Evolutionary conservation across 1,284 basidiomycete genomes (phyloP).

Genomic region (Trametes pubescens): DNA sequence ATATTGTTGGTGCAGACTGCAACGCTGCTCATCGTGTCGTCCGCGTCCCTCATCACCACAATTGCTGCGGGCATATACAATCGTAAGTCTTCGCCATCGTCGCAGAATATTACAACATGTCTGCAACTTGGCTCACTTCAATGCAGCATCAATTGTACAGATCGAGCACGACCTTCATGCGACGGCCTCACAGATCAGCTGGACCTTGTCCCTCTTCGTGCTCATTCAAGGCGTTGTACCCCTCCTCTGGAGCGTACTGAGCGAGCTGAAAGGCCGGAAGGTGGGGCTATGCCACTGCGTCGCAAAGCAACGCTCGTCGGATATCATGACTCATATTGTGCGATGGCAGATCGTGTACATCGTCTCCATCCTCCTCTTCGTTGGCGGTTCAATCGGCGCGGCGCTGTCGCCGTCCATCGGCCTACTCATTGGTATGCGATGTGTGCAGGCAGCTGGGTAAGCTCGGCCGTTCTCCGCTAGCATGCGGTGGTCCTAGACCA

Average conservation of each 20-base stretch:
- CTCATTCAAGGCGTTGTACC: slow-evolving; percentile 75
- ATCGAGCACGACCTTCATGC: slow-evolving; percentile 72
- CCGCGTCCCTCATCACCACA: slow-evolving; percentile 71
- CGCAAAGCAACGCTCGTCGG: background rate
- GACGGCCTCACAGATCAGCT: slow-evolving; percentile 71
- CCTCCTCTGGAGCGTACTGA: slow-evolving; percentile 73
- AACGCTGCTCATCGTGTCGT: slow-evolving; percentile 66
- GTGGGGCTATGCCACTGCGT: slow-evolving; percentile 44
- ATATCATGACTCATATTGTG: slow-evolving; percentile 12
- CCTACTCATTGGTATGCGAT: slow-evolving; percentile 77
- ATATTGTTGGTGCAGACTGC: slow-evolving; percentile 7
- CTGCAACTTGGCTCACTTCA: background rate
- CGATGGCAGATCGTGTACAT: slow-evolving; percentile 67
- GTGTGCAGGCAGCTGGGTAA: slow-evolving; percentile 71
- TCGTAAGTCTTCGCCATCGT: slow-evolving; percentile 49
- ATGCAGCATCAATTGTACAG: slow-evolving; percentile 64
- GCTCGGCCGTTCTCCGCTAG: slow-evolving; percentile 19
- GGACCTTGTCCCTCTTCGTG: slow-evolving; percentile 81
- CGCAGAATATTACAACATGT: background rate
- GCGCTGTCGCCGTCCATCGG: slow-evolving; percentile 73
- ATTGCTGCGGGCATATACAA: slow-evolving; percentile 74
- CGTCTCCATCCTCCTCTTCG: slow-evolving; percentile 64
- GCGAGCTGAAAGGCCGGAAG: slow-evolving; percentile 84
- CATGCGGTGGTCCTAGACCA: background rate
- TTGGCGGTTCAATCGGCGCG: slow-evolving; percentile 66